Base-by-base conservation (phyloP, 352 stramenopile genomes). In the Phytophthora fragariae region DNA sequence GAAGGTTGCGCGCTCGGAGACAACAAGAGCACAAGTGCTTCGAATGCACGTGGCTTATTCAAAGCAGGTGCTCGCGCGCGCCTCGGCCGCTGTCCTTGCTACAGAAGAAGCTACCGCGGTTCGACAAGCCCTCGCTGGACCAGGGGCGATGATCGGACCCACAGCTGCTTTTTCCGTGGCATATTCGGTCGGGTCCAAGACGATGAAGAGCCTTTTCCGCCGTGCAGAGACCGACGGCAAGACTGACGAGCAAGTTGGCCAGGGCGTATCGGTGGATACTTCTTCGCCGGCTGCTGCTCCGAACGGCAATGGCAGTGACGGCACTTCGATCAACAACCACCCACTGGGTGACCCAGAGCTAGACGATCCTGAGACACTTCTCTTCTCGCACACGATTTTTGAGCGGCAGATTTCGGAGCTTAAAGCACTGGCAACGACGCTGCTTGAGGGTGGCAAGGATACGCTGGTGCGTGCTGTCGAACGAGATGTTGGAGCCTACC, bases 361-460 rank as follows among this genome's bases (percentile, higher is more conserved):
- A 50, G 73, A 85, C n/a, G 85, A 90, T 63, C 69, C 81, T 24
- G 82, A 92, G 55, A 68, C 71, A 37, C 58, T 89, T 58, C 60
- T 93, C 5, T 92, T 94, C 65, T 85, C 80, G 49, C 81, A 87
- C 66, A 89, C 84, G n/a, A 90, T 91, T 49, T 94, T 92, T 67
- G 87, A 94, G 70, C 76, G 75, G 9, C 83, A 90, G 57, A 78
- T 90, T 54, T 56, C 50, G 1, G 77, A 91, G 21, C 79, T 90
- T 31, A 86, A 79, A 49, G 57, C 62, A 1, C 64, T 91, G 2
- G 70, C 70, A 3, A 65, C 66, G 24, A 69, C 66, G 6, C 49
- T 90, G 31, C 64, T 92, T 5, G 56, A 80, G 12, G 72, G 60
- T 29, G 46, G 63, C 9, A 77, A 75, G 33, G 59, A 77, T 17